phyloP scores from a whole-genome alignment of 2,329 filamentous ascomycete genomes.

The Didymella exigua region DNA sequence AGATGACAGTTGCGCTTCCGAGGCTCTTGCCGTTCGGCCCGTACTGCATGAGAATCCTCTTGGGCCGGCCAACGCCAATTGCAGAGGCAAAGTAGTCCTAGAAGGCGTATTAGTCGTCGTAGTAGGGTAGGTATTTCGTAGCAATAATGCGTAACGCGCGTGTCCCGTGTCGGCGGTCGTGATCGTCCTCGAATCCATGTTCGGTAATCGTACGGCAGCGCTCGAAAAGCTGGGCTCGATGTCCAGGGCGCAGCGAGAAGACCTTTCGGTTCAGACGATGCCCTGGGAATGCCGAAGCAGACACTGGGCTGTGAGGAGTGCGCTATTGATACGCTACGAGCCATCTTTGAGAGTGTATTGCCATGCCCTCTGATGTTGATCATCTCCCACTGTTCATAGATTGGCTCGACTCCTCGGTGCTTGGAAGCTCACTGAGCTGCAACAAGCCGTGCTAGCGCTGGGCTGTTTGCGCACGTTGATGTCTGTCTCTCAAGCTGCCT shows the following conservation, averaged over 20 bases:
- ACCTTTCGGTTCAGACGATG: conserved; percentile 19
- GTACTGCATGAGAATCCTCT: conserved; percentile 89
- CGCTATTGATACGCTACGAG: conserved; percentile 22
- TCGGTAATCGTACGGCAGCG: conserved; percentile 28
- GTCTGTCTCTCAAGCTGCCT: conserved; percentile 21
- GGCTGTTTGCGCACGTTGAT: conserved; percentile 22
- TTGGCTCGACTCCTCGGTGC: conserved; percentile 23
- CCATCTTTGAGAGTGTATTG: conserved; percentile 25
- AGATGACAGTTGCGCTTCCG: conserved; percentile 88
- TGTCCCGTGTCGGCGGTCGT: conserved; percentile 30
- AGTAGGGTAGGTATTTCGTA: conserved; percentile 40
- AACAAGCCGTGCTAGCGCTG: conserved; percentile 21
- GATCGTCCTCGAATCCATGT: conserved; percentile 31
- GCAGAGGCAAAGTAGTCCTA: conserved; percentile 97
- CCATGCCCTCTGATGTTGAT: conserved; percentile 22
- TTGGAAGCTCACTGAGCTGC: conserved; percentile 12
- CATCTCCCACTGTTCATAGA: conserved; percentile 17
- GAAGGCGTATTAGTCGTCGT: conserved; percentile 68
- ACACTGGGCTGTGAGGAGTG: conserved; percentile 6
- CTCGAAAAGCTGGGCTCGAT: conserved; percentile 35
- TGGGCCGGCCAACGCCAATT: conserved; percentile 87
- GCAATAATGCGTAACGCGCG: conserved; percentile 32
- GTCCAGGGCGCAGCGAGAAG: conserved; percentile 26
- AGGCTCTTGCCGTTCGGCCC: conserved; percentile 90
- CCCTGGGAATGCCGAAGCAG: conserved; percentile 7